Base-by-base conservation (phyloP, 768 basidiomycete genomes). In the Tylopilus felleus region DNA sequence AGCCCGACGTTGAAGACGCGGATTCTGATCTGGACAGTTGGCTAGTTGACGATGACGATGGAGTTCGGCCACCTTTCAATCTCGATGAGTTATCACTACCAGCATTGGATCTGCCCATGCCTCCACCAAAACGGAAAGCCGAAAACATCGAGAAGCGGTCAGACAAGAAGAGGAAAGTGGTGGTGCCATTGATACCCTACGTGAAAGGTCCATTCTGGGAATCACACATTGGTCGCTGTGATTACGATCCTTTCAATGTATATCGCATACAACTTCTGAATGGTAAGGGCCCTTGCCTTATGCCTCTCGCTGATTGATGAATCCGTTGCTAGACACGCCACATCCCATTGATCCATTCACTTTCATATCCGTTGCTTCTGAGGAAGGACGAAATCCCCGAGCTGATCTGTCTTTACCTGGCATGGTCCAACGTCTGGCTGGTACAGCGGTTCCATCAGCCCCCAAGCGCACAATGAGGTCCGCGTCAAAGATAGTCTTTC, bases 171-270 rank as follows among this genome's bases (percentile, higher is more conserved):
- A 78, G 89, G 61, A 88, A 87, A 59, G 80, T 86, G 16, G 85
- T 93, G 25, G 75, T 87, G 5, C 89, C 87, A 3, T 78, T 98
- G 14, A 80, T 92, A 5, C 87, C 93, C 16, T 91, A 86, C 60
- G 75, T 78, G 19, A 92, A 86, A 67, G 94, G 94, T 4, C 93
- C 94, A 27, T 79, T 79, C 53, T 94, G 87, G 84, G 93, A 96
- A 68, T 69, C 75, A 1, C 68, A 67, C 12, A 74, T 95, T 54
- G 88, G 89, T 3, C 71, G 78, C 19, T 86, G 86, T 63, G 77
- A 80, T 40, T 82, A 84, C 55, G 84, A 86, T 42, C 80, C 85
- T 7, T 87, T 96, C 68, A 81, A 81, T 27, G 73, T 77, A 23
- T 94, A 92, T 64, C 77, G 81, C 44, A 85, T 96, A 58, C 88